Percentiles rank a stretch among this genome's conserved stretches.
Conservation (phyloP, 768 basidiomycete species). For the Naganishia randhawae region DNA sequence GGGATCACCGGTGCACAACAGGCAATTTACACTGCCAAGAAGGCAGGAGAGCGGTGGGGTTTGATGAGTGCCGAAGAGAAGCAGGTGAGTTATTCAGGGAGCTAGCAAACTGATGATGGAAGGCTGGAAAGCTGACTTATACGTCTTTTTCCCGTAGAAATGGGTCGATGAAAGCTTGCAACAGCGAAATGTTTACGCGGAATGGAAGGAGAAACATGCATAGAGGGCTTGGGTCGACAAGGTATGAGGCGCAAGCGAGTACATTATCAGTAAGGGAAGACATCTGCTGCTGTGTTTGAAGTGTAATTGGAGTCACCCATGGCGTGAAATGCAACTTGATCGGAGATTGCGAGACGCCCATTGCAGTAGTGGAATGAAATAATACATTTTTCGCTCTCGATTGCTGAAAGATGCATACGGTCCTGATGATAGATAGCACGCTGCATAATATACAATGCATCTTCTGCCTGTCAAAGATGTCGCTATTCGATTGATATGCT, state of each 20-base stretch:
- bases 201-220: conserved; percentile 1
- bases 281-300: too few species aligned
- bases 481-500: not conserved
- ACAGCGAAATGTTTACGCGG: not conserved
- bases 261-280: too few species aligned
- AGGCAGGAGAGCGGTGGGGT: conserved; percentile 28
- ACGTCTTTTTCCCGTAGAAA: not conserved
- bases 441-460: not conserved
- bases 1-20: conserved; percentile 4
- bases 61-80: conserved; percentile 29
- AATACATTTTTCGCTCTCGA: not conserved
- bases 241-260: too few species aligned
- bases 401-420: too few species aligned
- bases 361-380: not conserved
- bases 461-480: not conserved
- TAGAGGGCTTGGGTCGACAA: not conserved
- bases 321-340: too few species aligned
- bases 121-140: too few species aligned
- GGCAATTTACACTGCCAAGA: conserved; percentile 24
- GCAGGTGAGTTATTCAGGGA: conserved; percentile 21
- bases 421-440: too few species aligned
- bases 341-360: too few species aligned
- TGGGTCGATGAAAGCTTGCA: not conserved
- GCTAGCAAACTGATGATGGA: not conserved
- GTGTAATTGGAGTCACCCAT: too few species aligned